Evolutionary conservation across 352 stramenopile species (phyloP), one percentile per base, ranked within the genome.

Genomic region (Phytophthora podocarpi): DNA sequence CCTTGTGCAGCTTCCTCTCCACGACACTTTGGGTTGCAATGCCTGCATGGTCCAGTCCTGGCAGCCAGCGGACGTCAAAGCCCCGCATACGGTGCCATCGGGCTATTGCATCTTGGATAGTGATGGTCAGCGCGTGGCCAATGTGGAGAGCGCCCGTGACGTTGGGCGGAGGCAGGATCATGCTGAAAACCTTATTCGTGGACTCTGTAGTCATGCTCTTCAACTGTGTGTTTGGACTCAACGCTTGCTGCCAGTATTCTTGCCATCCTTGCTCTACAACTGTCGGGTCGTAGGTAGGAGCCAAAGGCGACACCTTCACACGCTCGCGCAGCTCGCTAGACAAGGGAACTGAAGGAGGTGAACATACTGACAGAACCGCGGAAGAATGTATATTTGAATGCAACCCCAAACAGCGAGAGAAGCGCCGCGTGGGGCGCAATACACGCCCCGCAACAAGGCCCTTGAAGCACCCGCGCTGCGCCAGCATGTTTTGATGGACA

Each of bases 1-100:
- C 95, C 74, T 99, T 98, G 61, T 93, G 88, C 30, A 99, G 81
- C 76, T 98, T 98, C 67, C 98, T 98, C 82, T 99, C 98, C 5
- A 99, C 98, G 0, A 99, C 97, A 40, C 90, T 98, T 84, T 92
- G 98, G 18, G 98, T 99, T 7, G 98, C 98, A 70, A 99, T 99
- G 21, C 98, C 98, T 2, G 98, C 98, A 70, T 99, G 98, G 74
- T 99, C 98, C 6, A 97, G 90, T 48, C 95, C 95, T 6, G 96
- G 96, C 40, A 99, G 85, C 93, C 98, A 99, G 15, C 98, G 80
- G 23, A 98, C 98, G 20, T 97, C 82, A 70, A 98, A 95, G 58
- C 98, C 98, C 42, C 90, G 89, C 98, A 99, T 99, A 42, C 97
- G 89, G 78, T 99, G 96, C 96, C 97, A 99, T 56, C 77, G 86